These are phyloP conservation scores for Sporobolomyces phaffii DNA, from an alignment of 768 basidiomycete species.

Conservation along the genomic window DNA sequence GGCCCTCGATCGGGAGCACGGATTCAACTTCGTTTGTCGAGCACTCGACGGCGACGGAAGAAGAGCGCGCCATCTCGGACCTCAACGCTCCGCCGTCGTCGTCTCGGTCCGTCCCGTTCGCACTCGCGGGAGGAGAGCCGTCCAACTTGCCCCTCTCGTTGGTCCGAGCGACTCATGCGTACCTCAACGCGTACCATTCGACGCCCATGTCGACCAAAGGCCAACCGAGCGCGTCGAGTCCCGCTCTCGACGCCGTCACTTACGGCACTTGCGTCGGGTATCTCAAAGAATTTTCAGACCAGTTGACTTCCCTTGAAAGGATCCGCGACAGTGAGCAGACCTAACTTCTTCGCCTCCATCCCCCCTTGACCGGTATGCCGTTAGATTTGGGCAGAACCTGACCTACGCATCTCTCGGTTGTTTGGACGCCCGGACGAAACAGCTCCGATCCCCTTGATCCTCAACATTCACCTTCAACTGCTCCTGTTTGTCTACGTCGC, in stretches of 20 bases:
- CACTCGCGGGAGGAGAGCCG: slow-evolving; percentile 17
- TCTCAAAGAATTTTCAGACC: slow-evolving; percentile 27
- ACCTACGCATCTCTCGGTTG: too few relatives aligned
- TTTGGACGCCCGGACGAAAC: too few relatives aligned
- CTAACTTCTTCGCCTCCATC: too few relatives aligned
- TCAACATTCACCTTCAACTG: slow-evolving; percentile 34
- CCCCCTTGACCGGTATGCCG: too few relatives aligned
- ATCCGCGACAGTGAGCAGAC: slow-evolving; percentile 29
- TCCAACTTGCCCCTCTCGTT: slow-evolving; percentile 33
- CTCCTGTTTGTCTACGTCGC: slow-evolving; percentile 36
- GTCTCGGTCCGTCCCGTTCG: slow-evolving; percentile 5
- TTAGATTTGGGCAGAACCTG: too few relatives aligned
- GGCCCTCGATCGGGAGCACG: slow-evolving; percentile 6
- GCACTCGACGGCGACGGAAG: slow-evolving; percentile 20
- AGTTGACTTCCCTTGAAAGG: slow-evolving; percentile 33
- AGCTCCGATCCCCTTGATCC: slow-evolving; percentile 37
- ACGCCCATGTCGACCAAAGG: slow-evolving; percentile 6
- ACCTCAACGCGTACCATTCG: slow-evolving; percentile 24
- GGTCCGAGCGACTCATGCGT: slow-evolving; percentile 22
- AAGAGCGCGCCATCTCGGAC: slow-evolving; percentile 16
- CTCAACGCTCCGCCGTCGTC: slow-evolving; percentile 19
- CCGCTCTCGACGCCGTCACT: slow-evolving; percentile 23
- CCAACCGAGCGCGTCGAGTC: neutral
- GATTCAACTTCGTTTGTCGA: slow-evolving; percentile 18
- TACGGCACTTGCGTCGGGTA: slow-evolving; percentile 9